A percentile compares a stretch with the other conserved stretches of the same genome.
These are phyloP conservation scores for Purshia tridentata DNA, from an alignment of 306 rosid species.

Conservation along the genomic window DNA sequence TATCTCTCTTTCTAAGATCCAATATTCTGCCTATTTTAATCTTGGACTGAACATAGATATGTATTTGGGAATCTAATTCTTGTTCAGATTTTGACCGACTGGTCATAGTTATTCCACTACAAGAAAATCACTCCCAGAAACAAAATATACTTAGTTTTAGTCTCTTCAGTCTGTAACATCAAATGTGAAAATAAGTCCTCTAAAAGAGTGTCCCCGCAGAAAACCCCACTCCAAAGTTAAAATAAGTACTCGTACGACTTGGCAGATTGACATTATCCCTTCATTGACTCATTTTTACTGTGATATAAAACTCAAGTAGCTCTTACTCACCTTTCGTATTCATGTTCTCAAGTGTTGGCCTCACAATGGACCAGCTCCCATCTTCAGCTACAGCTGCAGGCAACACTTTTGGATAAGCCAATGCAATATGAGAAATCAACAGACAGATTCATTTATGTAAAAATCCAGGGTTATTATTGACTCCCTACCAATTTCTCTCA, in stretches of 20 bases:
- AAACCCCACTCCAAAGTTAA: no score
- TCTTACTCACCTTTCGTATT: slow-evolving; percentile 40
- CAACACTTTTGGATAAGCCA: slow-evolving; percentile 8
- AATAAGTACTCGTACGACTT: neutral
- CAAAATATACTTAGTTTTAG: no score
- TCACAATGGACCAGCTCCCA: slow-evolving; percentile 78
- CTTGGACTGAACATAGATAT: no score
- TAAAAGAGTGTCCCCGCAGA: no score
- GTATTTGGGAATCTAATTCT: no score
- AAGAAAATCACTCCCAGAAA: neutral
- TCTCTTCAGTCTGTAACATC: no score
- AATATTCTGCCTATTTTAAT: no score
- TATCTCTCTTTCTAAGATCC: no score
- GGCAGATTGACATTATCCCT: neutral
- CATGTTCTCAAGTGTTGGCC: slow-evolving; percentile 55
- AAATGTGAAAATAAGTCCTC: no score
- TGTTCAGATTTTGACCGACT: no score
- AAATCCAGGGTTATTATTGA: slow-evolving; percentile 2
- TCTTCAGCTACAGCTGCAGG: slow-evolving; percentile 63
- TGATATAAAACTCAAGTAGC: slow-evolving; percentile 1
- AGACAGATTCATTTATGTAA: neutral
- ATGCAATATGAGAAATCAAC: neutral
- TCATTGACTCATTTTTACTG: neutral
- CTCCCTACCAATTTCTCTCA: slow-evolving; percentile 74
- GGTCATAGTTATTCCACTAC: no score